Base-by-base conservation (phyloP, 805 yeast species). In the Teunomyces stri region DNA sequence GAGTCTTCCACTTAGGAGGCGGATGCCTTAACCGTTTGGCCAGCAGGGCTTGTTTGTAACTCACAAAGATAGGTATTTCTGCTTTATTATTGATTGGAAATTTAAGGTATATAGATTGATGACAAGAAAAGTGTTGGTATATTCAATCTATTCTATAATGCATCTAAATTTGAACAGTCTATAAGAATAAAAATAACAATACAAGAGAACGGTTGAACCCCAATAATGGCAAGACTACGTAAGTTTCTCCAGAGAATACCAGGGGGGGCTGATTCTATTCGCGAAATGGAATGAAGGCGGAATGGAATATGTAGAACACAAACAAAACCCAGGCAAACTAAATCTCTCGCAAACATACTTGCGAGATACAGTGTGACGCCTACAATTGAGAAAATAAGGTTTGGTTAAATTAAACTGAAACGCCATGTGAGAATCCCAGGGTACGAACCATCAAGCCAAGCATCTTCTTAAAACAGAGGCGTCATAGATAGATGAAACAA, bases 1-100 rank as follows among this genome's bases (percentile, higher is more conserved):
- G 64, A 62, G 66, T 62, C 67, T 62, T 60, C 67, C 67, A 64
- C 66, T 60, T 62, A 61, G 65, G 66, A 60, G 65, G 65, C 76
- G 75, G 76, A 70, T 72, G 77, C 77, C 76, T 72, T 72, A 72
- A 72, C 77, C 76, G 74, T 72, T 72, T 70, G 76, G 76, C 77
- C 76, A 72, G 76, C 72, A 68, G 75, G 73, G 76, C 75, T 22
- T 46, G 34, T 40, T 44, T 44, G 44, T 47, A 35, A 28, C 13
- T 13, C 22, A 30, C 1, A 29, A 28, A 9, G 18, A 13, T 15
- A 2, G 4, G 18, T 7, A 31, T 31, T 5, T 15, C 16, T 3
- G 3, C 6, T 6, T 30, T 30, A 30, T 30, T 30, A 30, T 30
- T 30, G 16, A 5, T 3, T 22, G 6, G 25, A 22, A 21, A 6